Base-by-base conservation (phyloP, 176 grass and related monocot species). In the Oryza brachyantha region DNA sequence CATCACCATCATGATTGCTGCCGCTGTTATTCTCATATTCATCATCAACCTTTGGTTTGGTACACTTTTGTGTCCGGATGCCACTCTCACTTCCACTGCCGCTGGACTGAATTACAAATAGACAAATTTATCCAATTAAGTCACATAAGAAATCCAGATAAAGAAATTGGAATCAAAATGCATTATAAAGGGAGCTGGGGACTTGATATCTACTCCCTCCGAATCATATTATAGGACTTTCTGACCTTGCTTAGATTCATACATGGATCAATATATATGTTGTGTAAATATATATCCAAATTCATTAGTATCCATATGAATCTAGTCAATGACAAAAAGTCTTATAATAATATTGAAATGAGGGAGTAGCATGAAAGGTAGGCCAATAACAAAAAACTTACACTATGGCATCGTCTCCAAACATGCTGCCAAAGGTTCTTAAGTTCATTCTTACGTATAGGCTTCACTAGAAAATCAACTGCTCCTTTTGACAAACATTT, bases 391-490 rank as follows among this genome's bases (percentile, higher is more conserved):
- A 81, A 68, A 65, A 27, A 73, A 46, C 92, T 94, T 90, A 97
- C 95, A 85, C 95, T 92, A 64, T 92, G 89, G 77, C 87, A 90
- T 86, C 95, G 81, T 81, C 92, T 92, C 95, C 91, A 94, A 65
- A 97, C 61, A 29, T 97, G 95, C 76, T 97, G 95, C 95, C 91
- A 94, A 76, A 98, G 92, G 80, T 84, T 94, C 79, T 92, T 98
- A 79, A 98, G 92, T 75, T 98, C 95, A 80, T 98, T 98, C 77
- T 94, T 98, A 7, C 95, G 87, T 68, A 98, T 77, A 45, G 95
- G 92, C 79, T 98, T 98, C 68, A 98, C 85, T 83, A 98, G 86
- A 84, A 98, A 98, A 74, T 98, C 92, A 94, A 94, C 95, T 60
- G 95, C 92, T 66, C 95, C 92, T 85, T 94, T 94, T 22, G 95